Evolutionary conservation across 139 green algal genomes (phyloP).

Genomic region (Chlamydomonas asymmetrica): DNA sequence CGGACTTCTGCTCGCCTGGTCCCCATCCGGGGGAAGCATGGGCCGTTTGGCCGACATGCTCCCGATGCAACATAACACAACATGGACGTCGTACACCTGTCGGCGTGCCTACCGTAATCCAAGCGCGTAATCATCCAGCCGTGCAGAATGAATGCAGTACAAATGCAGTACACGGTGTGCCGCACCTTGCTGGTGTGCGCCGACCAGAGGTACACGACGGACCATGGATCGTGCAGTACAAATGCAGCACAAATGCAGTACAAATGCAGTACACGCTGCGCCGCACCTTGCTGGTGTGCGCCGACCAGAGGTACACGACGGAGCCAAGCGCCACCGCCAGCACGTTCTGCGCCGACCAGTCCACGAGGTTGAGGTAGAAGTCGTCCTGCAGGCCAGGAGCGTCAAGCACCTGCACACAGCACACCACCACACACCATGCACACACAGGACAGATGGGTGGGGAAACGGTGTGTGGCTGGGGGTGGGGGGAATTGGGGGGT

Average conservation of each 20-base stretch:
- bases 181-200: slow-evolving; percentile 86
- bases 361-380: slow-evolving; percentile 99
- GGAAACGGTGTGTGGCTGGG: too few relatives aligned
- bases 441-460: not conserved
- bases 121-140: not conserved
- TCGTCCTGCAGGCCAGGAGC: slow-evolving; percentile 82
- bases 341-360: slow-evolving; percentile 93
- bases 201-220: slow-evolving; percentile 96
- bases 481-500: not conserved
- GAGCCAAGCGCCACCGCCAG: slow-evolving; percentile 90
- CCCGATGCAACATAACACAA: too few relatives aligned
- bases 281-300: slow-evolving; percentile 83
- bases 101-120: too few relatives aligned
- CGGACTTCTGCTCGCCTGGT: too few relatives aligned
- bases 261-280: too few relatives aligned
- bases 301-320: slow-evolving; percentile 96
- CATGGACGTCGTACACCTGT: not conserved
- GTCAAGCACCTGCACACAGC: slow-evolving; percentile 68
- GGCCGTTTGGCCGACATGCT: too few relatives aligned
- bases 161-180: too few relatives aligned
- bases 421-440: not conserved
- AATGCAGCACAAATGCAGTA: too few relatives aligned
- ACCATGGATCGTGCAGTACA: too few relatives aligned
- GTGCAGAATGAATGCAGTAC: too few relatives aligned
- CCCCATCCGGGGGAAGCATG: too few relatives aligned